These are phyloP conservation scores for Hortaea werneckii DNA, from an alignment of 2,329 filamentous ascomycete species.

Conservation along the genomic window DNA sequence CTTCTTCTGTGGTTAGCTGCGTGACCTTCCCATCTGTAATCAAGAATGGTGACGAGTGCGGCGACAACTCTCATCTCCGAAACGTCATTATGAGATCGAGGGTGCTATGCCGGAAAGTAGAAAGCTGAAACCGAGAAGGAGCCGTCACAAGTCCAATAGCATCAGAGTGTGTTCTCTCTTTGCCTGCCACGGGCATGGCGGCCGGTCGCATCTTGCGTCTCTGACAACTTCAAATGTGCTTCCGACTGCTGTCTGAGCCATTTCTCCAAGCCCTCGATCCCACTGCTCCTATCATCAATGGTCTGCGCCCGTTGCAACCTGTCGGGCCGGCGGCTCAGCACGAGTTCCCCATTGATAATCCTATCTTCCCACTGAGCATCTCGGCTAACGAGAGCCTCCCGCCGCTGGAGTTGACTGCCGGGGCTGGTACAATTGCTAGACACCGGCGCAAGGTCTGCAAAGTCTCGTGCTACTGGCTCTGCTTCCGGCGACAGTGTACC, in stretches of 20 bases:
- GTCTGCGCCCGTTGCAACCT: slow-evolving; percentile 5
- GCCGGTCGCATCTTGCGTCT: too few relatives aligned
- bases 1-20: slow-evolving; percentile 47
- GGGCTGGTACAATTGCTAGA: slow-evolving; percentile 10
- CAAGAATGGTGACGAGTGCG: slow-evolving; percentile 56
- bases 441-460: slow-evolving; percentile 5
- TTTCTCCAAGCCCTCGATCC: slow-evolving; percentile 1
- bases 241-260: slow-evolving; percentile 5
- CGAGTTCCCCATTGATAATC: slow-evolving; percentile 10
- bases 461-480: slow-evolving; percentile 6
- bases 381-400: slow-evolving; percentile 9
- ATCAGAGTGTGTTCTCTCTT: slow-evolving; percentile 14
- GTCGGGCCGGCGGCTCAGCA: slow-evolving; percentile 11
- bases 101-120: slow-evolving; percentile 41
- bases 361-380: slow-evolving; percentile 9
- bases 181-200: slow-evolving; percentile 2
- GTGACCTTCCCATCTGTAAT: slow-evolving; percentile 55
- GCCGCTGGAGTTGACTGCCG: slow-evolving; percentile 8
- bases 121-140: neutral
- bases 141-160: too few relatives aligned
- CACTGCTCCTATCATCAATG: slow-evolving; percentile 4
- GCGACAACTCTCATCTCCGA: slow-evolving; percentile 48
- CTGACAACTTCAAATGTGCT: neutral
- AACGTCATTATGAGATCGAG: slow-evolving; percentile 59
- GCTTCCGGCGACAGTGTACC: neutral